Percentiles rank a stretch among this genome's conserved stretches.
Evolutionary conservation across 805 yeast genomes (phyloP).

Genomic region (Pichia membranifaciens): DNA sequence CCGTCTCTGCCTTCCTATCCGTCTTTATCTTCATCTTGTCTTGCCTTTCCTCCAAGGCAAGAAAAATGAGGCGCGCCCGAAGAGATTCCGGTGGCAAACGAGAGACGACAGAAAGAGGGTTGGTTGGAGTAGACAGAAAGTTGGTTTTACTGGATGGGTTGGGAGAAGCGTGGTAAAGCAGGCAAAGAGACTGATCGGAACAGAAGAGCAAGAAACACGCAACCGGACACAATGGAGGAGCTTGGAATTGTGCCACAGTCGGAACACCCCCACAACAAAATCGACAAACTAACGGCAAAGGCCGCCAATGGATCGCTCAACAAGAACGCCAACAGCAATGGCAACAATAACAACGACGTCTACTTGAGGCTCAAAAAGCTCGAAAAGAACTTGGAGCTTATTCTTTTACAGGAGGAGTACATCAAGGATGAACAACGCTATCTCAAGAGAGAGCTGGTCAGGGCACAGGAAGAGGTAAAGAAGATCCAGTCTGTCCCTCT

Average conservation of each 20-base stretch:
- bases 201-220: too few relatives aligned
- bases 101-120: not conserved
- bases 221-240: conserved; percentile 47
- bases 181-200: too few relatives aligned
- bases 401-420: conserved; percentile 88
- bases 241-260: conserved; percentile 42
- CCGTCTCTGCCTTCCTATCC: too few relatives aligned
- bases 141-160: too few relatives aligned
- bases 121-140: too few relatives aligned
- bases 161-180: too few relatives aligned
- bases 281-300: conserved; percentile 11
- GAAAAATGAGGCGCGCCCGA: conserved; percentile 10
- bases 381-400: conserved; percentile 82
- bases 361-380: conserved; percentile 81
- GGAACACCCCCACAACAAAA: conserved; percentile 12
- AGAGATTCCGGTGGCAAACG: conserved; percentile 16
- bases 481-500: conserved; percentile 95
- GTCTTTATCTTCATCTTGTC: too few relatives aligned
- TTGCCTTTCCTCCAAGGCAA: not conserved
- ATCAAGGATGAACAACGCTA: conserved; percentile 98
- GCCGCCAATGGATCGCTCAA: conserved; percentile 14
- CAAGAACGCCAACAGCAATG: conserved; percentile 15
- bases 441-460: conserved; percentile 83
- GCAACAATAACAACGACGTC: conserved; percentile 47
- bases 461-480: conserved; percentile 98